These are phyloP conservation scores for Ceratocystis lukuohia DNA, from an alignment of 2,329 filamentous ascomycete genomes.

Conservation along the genomic window DNA sequence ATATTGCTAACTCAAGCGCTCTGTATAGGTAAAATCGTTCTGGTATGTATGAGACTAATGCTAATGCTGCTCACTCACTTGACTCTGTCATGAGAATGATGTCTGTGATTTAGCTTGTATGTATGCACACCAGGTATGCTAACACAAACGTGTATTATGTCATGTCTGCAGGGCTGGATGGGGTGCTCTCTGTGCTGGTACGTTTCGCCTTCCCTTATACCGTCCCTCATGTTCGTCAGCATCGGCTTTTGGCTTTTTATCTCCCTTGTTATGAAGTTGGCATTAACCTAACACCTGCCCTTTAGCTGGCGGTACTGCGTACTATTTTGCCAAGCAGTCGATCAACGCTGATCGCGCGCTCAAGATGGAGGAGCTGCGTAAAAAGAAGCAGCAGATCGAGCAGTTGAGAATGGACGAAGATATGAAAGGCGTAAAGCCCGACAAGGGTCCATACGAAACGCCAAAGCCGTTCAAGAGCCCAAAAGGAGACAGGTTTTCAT, in stretches of 20 bases:
- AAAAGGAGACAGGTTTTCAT: slow-evolving; percentile 78
- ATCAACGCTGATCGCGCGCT: slow-evolving; percentile 81
- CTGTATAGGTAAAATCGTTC: slow-evolving; percentile 46
- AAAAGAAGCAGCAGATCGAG: slow-evolving; percentile 45
- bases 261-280: neutral
- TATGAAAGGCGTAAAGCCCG: slow-evolving; percentile 24
- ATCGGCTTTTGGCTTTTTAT: neutral
- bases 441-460: slow-evolving; percentile 56
- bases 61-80: neutral
- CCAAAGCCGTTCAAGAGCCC: slow-evolving; percentile 58
- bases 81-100: slow-evolving; percentile 1
- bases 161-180: slow-evolving; percentile 60
- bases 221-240: neutral
- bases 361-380: slow-evolving; percentile 52
- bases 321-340: slow-evolving; percentile 87
- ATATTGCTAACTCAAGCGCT: slow-evolving; percentile 17
- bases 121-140: neutral
- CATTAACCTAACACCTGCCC: neutral
- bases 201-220: slow-evolving; percentile 23
- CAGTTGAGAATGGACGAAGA: slow-evolving; percentile 16
- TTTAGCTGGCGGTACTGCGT: slow-evolving; percentile 74
- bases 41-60: slow-evolving; percentile 33
- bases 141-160: slow-evolving; percentile 5
- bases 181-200: slow-evolving; percentile 77
- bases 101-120: neutral